Evolutionary conservation across 2,329 filamentous ascomycete genomes (phyloP), one percentile per base, ranked within the genome.

Genomic region (Beauveria australis): DNA sequence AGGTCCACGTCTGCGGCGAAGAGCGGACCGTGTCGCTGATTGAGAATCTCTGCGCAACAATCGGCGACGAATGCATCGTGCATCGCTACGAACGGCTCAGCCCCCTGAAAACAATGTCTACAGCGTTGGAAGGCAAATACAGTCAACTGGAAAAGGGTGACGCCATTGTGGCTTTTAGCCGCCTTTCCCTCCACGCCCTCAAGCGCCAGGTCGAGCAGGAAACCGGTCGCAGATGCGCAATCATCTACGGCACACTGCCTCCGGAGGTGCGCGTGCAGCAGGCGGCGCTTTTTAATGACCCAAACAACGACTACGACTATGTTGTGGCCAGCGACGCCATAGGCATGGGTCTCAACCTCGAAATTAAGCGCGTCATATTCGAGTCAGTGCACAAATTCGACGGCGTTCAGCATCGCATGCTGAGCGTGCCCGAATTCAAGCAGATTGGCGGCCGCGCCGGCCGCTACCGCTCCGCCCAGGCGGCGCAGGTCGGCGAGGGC

Each of bases 261-360:
- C 93, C 94, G 1, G 94, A 99, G 72, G 96, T 93, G 46, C 85
- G 94, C 63, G 91, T 92, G 3, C 87, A 93, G 70, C 94, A 99
- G 75, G 94, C 94, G 0, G 85, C 86, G 18, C 79, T 97, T 0
- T 99, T 99, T 79, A 99, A 99, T 70, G 90, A 97, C 64, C 92
- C 92, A 0, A 75, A 96, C 70, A 99, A 95, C 71, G 92, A 97
- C 62, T 99, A 97, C 70, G 94, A 99, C 71, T 95, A 87, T 67
- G 79, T 99, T 6, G 92, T 94, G 28, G 94, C 95, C 9, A 97
- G 91, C 67, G 92, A 97, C 74, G 94, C 94, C 52, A 93, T 99
- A 64, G 94, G 94, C 43, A 97, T 99, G 93, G 94, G 95, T 1
- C 78, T 99, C 24, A 99, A 99, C 69, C 75, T 99, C 72, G 92